A percentile compares a stretch with the other conserved stretches of the same genome.
Conservation (phyloP, 768 basidiomycete species). For the Auriscalpium vulgare region DNA sequence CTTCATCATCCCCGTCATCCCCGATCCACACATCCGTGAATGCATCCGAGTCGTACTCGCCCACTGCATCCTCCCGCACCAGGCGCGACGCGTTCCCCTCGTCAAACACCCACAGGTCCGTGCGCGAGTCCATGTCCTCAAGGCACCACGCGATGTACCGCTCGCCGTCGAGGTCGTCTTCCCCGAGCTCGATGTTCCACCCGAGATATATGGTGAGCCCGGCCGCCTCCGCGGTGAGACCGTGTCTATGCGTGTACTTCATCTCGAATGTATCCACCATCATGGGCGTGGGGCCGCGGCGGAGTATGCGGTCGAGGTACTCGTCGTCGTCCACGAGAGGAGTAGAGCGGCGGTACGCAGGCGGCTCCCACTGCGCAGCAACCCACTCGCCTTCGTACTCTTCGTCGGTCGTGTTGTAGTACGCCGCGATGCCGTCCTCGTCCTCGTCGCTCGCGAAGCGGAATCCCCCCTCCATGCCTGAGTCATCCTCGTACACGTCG, state of each 20-base stretch:
- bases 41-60: conserved; percentile 1
- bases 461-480: too few species aligned
- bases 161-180: conserved; percentile 33
- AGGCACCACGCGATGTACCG: conserved; percentile 32
- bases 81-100: conserved; percentile 17
- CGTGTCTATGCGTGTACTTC: conserved; percentile 45
- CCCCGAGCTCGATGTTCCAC: conserved; percentile 53
- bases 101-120: conserved; percentile 36
- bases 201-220: conserved; percentile 49
- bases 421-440: conserved; percentile 20
- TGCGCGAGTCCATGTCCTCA: conserved; percentile 32
- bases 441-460: conserved; percentile 1
- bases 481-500: conserved; percentile 18
- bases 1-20: not conserved
- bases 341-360: conserved; percentile 31
- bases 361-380: conserved; percentile 52
- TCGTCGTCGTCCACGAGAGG: conserved; percentile 26
- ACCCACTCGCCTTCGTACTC: conserved; percentile 36
- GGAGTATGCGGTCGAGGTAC: conserved; percentile 34
- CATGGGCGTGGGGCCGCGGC: conserved; percentile 48
- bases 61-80: conserved; percentile 4
- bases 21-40: conserved; percentile 14
- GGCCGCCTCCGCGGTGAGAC: conserved; percentile 38
- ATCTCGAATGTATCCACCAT: conserved; percentile 54
- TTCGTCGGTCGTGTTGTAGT: conserved; percentile 20